Percentiles rank a stretch among this genome's conserved stretches.
These are phyloP conservation scores for Dioszegia hungarica DNA, from an alignment of 768 basidiomycete species.

Conservation along the genomic window DNA sequence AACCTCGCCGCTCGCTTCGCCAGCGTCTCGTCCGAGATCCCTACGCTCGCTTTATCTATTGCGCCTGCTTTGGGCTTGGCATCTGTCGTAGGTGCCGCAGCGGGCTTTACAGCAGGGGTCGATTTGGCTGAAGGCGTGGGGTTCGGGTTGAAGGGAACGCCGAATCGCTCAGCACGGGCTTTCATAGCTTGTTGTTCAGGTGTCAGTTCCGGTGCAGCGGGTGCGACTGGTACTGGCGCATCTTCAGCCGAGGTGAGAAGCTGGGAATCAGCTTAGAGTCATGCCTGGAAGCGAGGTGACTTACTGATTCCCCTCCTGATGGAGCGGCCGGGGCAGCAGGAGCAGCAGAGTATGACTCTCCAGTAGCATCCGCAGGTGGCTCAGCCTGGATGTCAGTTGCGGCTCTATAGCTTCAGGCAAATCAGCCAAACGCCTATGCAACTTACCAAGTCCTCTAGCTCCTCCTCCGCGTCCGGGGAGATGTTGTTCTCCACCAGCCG, in stretches of 20 bases:
- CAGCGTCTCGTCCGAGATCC: constrained; percentile 33
- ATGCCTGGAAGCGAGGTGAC: neutral
- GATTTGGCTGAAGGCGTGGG: constrained; percentile 12
- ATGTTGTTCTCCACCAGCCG: constrained; percentile 35
- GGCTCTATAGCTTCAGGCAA: neutral
- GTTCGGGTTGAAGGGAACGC: constrained; percentile 45
- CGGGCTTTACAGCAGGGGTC: constrained; percentile 1
- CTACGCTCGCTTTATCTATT: constrained; percentile 26
- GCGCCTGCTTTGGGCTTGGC: constrained; percentile 3
- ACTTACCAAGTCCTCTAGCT: constrained; percentile 32
- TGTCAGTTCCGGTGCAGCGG: constrained; percentile 17
- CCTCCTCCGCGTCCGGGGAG: constrained; percentile 13
- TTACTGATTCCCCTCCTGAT: neutral
- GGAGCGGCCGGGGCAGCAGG: constrained; percentile 2
- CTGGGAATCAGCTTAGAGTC: neutral
- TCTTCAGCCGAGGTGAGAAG: neutral
- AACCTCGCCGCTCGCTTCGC: constrained; percentile 41
- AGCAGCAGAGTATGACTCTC: neutral
- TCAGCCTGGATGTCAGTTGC: constrained; percentile 1
- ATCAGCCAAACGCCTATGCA: neutral
- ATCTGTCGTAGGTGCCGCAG: constrained; percentile 6
- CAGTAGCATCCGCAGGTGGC: constrained; percentile 8
- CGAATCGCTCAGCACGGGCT: constrained; percentile 43
- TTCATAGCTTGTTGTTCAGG: constrained; percentile 42
- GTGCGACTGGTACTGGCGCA: neutral